phyloP scores from a whole-genome alignment of 331 rosid species.

The Saraca asoca region DNA sequence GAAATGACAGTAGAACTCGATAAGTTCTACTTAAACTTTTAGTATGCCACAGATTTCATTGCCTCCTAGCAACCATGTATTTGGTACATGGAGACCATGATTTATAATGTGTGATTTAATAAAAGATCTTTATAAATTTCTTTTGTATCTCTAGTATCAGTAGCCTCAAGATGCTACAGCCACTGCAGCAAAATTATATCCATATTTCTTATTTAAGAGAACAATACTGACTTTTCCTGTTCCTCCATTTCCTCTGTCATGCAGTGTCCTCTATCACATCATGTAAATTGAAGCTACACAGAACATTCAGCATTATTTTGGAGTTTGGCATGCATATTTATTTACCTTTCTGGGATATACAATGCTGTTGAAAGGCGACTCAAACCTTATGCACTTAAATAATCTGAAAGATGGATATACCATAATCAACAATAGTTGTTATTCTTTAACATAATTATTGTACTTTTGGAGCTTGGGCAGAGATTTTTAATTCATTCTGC shows the following conservation, averaged over 20 bases:
- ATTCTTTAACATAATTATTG: not conserved
- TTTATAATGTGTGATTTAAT: too few species aligned
- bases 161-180: too few species aligned
- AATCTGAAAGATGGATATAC: not conserved
- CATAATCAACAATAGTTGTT: not conserved
- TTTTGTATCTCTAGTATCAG: not conserved
- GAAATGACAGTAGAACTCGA: not conserved
- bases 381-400: not conserved
- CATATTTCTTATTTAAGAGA: not conserved
- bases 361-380: not conserved
- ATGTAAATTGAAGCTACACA: not conserved
- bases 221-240: not conserved
- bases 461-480: not conserved
- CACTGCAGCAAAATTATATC: too few species aligned
- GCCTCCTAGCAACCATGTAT: not conserved
- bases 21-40: not conserved
- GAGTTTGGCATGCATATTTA: not conserved
- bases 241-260: not conserved
- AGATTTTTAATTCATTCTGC: slow-evolving; percentile 20
- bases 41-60: not conserved
- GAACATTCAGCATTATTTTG: slow-evolving; percentile 12
- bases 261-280: not conserved
- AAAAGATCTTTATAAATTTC: too few species aligned
- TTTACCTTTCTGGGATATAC: not conserved
- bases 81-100: too few species aligned